These are phyloP conservation scores for Metschnikowia bowlesiae DNA, from an alignment of 805 yeast species.

Conservation along the genomic window DNA sequence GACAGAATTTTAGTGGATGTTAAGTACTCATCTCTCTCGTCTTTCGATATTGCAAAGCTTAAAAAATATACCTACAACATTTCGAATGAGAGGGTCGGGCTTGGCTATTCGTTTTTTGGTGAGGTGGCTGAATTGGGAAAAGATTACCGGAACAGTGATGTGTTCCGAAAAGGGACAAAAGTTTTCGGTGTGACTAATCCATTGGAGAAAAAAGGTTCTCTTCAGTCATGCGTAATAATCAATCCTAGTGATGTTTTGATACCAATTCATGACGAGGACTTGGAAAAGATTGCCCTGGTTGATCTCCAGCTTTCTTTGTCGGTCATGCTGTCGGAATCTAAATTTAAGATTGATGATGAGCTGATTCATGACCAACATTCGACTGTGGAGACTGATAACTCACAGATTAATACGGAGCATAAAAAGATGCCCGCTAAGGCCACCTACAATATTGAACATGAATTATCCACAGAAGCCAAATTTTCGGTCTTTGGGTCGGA, in stretches of 20 bases:
- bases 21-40: conserved; percentile 56
- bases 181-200: conserved; percentile 63
- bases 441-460: conserved; percentile 6
- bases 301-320: conserved; percentile 23
- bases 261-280: conserved; percentile 22
- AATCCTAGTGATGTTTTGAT: conserved; percentile 40
- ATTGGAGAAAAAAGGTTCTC: conserved; percentile 48
- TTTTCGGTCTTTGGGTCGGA: conserved; percentile 29
- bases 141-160: conserved; percentile 21
- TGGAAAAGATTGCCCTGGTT: conserved; percentile 18
- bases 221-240: conserved; percentile 53
- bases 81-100: conserved; percentile 52
- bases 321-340: not conserved
- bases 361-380: not conserved
- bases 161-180: conserved; percentile 51
- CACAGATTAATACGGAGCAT: not conserved
- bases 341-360: conserved; percentile 11
- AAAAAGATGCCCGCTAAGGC: conserved; percentile 3
- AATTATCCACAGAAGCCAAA: conserved; percentile 30
- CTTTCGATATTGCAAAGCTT: conserved; percentile 59
- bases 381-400: not conserved
- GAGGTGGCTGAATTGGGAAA: conserved; percentile 52
- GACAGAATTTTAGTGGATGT: conserved; percentile 55
- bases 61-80: conserved; percentile 50
- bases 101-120: conserved; percentile 72